These are phyloP conservation scores for Tuber magnatum DNA, from an alignment of 495 filamentous ascomycete genomes.

Conservation along the genomic window DNA sequence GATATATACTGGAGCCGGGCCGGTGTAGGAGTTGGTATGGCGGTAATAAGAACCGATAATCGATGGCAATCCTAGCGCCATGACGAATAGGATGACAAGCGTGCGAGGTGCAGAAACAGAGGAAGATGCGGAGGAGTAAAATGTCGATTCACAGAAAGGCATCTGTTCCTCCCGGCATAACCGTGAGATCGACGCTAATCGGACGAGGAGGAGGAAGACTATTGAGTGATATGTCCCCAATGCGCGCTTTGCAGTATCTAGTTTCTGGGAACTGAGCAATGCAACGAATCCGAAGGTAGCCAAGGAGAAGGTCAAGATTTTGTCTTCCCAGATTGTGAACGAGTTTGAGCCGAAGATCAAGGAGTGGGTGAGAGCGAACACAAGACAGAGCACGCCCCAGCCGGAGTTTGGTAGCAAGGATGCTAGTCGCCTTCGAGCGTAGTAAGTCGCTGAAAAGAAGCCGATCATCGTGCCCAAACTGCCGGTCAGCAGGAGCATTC, in stretches of 20 bases:
- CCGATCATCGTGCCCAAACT: constrained; percentile 59
- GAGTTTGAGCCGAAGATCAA: constrained; percentile 94
- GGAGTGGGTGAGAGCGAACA: constrained; percentile 75
- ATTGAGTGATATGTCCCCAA: constrained; percentile 76
- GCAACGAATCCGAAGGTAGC: constrained; percentile 72
- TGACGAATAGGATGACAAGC: constrained; percentile 65
- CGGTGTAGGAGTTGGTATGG: constrained; percentile 73
- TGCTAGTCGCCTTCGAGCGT: constrained; percentile 46
- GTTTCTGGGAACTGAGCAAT: constrained; percentile 65
- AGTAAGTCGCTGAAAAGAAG: constrained; percentile 53
- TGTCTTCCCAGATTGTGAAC: constrained; percentile 98
- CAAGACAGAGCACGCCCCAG: constrained; percentile 77
- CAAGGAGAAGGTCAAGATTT: constrained; percentile 86
- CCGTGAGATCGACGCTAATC: constrained; percentile 78
- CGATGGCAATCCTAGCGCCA: constrained; percentile 65
- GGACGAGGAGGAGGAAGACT: constrained; percentile 71
- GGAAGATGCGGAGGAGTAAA: constrained; percentile 83
- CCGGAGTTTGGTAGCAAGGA: constrained; percentile 65
- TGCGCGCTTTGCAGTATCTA: constrained; percentile 56
- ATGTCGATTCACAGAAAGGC: constrained; percentile 91
- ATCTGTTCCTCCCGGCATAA: constrained; percentile 97
- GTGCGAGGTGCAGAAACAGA: constrained; percentile 94
- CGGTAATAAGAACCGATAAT: constrained; percentile 72
- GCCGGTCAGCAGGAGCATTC: constrained; percentile 39
- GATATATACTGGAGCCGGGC: constrained; percentile 74